A percentile compares a stretch with the other conserved stretches of the same genome.
phyloP scores from a whole-genome alignment of 2,329 filamentous ascomycete genomes.

The Nothophaeocryptopus gaeumannii region DNA sequence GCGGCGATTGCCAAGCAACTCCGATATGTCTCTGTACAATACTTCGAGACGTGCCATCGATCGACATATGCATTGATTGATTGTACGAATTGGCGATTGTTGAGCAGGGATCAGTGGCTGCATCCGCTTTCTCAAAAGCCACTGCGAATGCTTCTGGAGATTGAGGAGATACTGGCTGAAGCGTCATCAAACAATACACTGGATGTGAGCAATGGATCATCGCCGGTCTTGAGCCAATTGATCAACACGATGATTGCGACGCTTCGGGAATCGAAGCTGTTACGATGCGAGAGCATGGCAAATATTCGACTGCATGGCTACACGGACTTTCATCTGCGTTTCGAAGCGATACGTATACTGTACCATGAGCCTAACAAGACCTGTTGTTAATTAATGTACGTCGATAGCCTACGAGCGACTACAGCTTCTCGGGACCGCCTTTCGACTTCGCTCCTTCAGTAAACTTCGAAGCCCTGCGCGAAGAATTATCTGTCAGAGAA shows the following conservation, averaged over 20 bases:
- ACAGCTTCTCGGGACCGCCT: too few relatives aligned
- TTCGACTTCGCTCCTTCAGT: too few relatives aligned
- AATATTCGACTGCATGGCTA: conserved; percentile 18
- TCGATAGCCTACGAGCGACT: too few relatives aligned
- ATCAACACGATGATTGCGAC: conserved; percentile 10
- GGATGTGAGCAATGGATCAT: not conserved
- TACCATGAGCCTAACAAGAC: too few relatives aligned
- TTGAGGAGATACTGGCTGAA: conserved; percentile 1
- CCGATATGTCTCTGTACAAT: conserved; percentile 15
- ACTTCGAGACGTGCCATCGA: conserved; percentile 16
- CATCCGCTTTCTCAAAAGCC: conserved; percentile 10
- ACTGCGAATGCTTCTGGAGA: conserved; percentile 5
- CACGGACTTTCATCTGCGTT: conserved; percentile 19
- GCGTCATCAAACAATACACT: not conserved
- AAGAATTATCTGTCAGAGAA: too few relatives aligned
- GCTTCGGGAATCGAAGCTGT: conserved; percentile 4
- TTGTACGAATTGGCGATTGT: conserved; percentile 3
- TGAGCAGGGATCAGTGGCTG: conserved; percentile 11
- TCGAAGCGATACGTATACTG: conserved; percentile 13
- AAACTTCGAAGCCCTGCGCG: too few relatives aligned
- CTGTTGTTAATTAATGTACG: too few relatives aligned
- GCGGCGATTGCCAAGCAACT: conserved; percentile 8
- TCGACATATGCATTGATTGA: conserved; percentile 16
- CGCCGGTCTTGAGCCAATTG: conserved; percentile 3
- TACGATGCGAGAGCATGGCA: conserved; percentile 18